Base-by-base conservation (phyloP, 2,329 filamentous ascomycete genomes). In the Stachybotrys chlorohalonatus region DNA sequence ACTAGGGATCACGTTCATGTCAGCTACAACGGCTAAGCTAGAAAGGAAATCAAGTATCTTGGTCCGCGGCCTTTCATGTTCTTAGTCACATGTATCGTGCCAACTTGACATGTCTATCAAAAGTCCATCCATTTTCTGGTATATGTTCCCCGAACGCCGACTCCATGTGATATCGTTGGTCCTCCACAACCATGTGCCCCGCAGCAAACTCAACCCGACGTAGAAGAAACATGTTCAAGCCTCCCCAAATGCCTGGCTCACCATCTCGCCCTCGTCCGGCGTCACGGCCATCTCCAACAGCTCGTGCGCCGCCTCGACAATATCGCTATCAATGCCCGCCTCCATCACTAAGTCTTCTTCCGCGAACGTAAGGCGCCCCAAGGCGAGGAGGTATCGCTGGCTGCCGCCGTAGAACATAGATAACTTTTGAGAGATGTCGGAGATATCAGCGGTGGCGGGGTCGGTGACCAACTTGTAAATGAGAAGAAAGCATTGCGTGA, bases 301-400 rank as follows among this genome's bases (percentile, higher is more conserved):
- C 64, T 88, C 84, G 62, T 93, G 86, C 4, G 94, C 93, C 69
- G 86, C 84, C 59, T 93, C 89, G 1, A 87, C 82, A 1, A 90
- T 89, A 59, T 90, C 89, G 31, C 86, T 82, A 42, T 88, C 86
- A 53, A 95, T 86, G 0, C 86, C 86, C 1, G 78, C 76, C 69
- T 96, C 91, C 31, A 95, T 77, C 11, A 94, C 80, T 8, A 89
- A 70, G 32, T 90, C 87, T 57, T 95, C 90, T 52, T 85, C 83
- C 6, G 84, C 86, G 67, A 96, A 96, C 0, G 89, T 90, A n/a
- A 97, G 73, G 47, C 93, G 75, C 0, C 90, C 91, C 49, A 99
- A 74, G 2, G 84, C 84, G 9, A 96, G 81, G 1, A 95, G 75
- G 63, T 95, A 93, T 53, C 91, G 90, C 64, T 96, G 90, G 52